Conservation (phyloP, 805 yeast species). For the Candida vaughaniae region DNA sequence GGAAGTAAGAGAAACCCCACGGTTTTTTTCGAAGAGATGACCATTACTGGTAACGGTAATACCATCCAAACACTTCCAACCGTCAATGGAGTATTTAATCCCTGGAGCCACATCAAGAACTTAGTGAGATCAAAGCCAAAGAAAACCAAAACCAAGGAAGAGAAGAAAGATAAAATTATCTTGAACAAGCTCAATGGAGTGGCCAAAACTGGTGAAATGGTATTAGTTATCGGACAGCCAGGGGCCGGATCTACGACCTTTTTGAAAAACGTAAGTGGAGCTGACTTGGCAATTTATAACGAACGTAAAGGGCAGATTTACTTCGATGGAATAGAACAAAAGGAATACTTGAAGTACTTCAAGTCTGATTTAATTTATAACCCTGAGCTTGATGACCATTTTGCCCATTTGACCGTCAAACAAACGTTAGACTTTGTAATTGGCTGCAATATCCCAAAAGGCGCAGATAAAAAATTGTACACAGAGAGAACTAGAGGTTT, state of each 20-base stretch:
- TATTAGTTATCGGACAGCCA: slow-evolving; percentile 40
- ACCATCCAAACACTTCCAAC: slow-evolving; percentile 4
- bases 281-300: slow-evolving; percentile 33
- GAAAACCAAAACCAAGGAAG: slow-evolving; percentile 15
- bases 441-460: slow-evolving; percentile 43
- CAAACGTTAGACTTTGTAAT: slow-evolving; percentile 57
- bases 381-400: slow-evolving; percentile 56
- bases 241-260: slow-evolving; percentile 41
- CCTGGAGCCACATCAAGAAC: not conserved
- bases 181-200: slow-evolving; percentile 34
- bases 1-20: slow-evolving; percentile 2
- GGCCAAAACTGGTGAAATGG: slow-evolving; percentile 39
- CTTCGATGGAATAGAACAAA: slow-evolving; percentile 32
- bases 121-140: slow-evolving; percentile 8
- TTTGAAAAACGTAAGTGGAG: slow-evolving; percentile 33
- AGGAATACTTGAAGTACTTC: slow-evolving; percentile 25
- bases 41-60: slow-evolving; percentile 4
- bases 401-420: slow-evolving; percentile 53
- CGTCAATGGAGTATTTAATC: slow-evolving; percentile 1
- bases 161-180: slow-evolving; percentile 15
- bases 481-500: slow-evolving; percentile 37
- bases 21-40: not conserved
- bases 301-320: slow-evolving; percentile 28
- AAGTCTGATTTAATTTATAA: slow-evolving; percentile 41
- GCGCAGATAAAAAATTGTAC: slow-evolving; percentile 26